These are phyloP conservation scores for Conidiobolus incongruus DNA, from an alignment of 371 early-diverging fungal genomes.

Conservation along the genomic window DNA sequence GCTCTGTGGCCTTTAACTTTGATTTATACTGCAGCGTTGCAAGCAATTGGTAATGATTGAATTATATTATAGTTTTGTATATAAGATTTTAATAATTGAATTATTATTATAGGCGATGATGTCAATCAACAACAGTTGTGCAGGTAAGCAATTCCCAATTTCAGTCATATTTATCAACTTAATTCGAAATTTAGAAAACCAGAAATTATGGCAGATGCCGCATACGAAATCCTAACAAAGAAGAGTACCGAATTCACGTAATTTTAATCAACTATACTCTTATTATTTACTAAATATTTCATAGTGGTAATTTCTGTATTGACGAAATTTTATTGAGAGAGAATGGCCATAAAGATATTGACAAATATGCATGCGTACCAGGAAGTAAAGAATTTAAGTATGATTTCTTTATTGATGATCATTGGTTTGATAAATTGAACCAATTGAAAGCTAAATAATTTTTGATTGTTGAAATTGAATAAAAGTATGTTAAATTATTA, in stretches of 20 bases:
- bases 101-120: too few species aligned
- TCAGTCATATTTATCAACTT: too few species aligned
- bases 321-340: constrained; percentile 46
- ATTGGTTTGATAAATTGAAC: too few species aligned
- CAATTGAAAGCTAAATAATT: too few species aligned
- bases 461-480: too few species aligned
- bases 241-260: constrained; percentile 19
- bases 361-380: constrained; percentile 27
- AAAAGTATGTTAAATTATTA: too few species aligned
- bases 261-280: neutral
- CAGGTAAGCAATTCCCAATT: too few species aligned
- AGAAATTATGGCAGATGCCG: constrained; percentile 70
- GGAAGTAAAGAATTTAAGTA: constrained; percentile 23
- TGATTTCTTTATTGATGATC: constrained; percentile 46
- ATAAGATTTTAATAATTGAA: too few species aligned
- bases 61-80: too few species aligned
- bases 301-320: constrained; percentile 43
- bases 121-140: too few species aligned
- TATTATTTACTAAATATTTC: neutral
- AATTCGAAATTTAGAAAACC: constrained; percentile 13
- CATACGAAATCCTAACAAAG: constrained; percentile 30
- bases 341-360: constrained; percentile 38
- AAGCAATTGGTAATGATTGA: constrained; percentile 16
- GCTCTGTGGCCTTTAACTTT: constrained; percentile 62
- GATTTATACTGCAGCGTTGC: too few species aligned